A percentile compares a stretch with the other conserved stretches of the same genome.
Conservation (phyloP, 768 basidiomycete genomes). For the Rhodotorula toruloides region DNA sequence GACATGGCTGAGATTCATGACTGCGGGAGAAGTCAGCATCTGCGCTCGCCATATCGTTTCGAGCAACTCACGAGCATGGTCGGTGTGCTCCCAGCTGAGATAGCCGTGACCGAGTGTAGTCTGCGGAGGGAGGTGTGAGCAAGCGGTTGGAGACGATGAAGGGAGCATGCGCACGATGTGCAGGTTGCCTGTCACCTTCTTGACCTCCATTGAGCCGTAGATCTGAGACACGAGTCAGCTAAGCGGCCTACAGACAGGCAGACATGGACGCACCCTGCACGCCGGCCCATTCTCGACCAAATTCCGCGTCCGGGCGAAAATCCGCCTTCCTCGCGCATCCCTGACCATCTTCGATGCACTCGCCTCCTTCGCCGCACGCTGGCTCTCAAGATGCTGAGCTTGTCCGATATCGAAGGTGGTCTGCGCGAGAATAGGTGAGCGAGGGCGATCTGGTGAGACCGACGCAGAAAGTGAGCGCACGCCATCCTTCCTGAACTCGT, state of each 20-base stretch:
- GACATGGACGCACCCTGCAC: slow-evolving; percentile 53
- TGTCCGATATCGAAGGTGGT: slow-evolving; percentile 75
- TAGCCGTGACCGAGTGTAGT: slow-evolving; percentile 96
- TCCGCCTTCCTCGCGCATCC: slow-evolving; percentile 33
- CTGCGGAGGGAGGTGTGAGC: slow-evolving; percentile 2
- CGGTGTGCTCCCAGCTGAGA: slow-evolving; percentile 74
- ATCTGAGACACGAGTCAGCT: slow-evolving; percentile 46
- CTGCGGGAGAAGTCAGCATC: slow-evolving; percentile 48
- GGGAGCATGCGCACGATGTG: slow-evolving; percentile 55
- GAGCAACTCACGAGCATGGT: slow-evolving; percentile 65
- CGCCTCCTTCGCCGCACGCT: background rate
- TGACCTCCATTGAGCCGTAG: slow-evolving; percentile 73
- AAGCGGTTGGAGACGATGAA: background rate
- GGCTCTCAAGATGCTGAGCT: slow-evolving; percentile 62
- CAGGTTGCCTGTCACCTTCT: slow-evolving; percentile 88
- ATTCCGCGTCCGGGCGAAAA: slow-evolving; percentile 68
- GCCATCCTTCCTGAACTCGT: slow-evolving; percentile 75
- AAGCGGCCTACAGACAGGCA: too few relatives aligned
- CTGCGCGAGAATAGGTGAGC: slow-evolving; percentile 47
- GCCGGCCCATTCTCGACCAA: slow-evolving; percentile 63
- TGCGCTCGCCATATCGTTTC: too few relatives aligned
- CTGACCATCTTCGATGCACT: slow-evolving; percentile 31
- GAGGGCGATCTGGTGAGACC: background rate
- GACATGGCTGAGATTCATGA: slow-evolving; percentile 94
- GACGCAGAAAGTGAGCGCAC: slow-evolving; percentile 50